A percentile compares a stretch with the other conserved stretches of the same genome.
phyloP scores from a whole-genome alignment of 2,329 filamentous ascomycete species.

The Monilinia fructigena region DNA sequence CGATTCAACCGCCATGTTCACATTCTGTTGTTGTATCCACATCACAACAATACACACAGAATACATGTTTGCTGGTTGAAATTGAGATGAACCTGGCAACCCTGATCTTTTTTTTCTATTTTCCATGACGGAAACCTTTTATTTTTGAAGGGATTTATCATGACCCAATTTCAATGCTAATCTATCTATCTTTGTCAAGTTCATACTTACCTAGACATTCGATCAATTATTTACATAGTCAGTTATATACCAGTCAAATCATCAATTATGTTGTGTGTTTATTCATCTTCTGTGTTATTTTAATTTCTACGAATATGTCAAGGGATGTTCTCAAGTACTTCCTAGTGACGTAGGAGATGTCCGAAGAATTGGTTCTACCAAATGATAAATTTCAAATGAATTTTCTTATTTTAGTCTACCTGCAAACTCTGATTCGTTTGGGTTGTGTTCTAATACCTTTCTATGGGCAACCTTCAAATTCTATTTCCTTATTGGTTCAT shows the following conservation, averaged over 20 bases:
- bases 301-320: neutral
- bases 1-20: slow-evolving; percentile 49
- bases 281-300: neutral
- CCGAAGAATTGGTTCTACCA: neutral
- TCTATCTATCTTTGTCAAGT: neutral
- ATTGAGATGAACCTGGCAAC: slow-evolving; percentile 48
- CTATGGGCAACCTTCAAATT: neutral
- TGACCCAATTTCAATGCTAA: slow-evolving; percentile 8
- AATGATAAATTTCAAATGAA: neutral
- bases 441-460: neutral
- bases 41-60: neutral
- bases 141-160: neutral
- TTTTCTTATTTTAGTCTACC: neutral
- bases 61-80: slow-evolving; percentile 47
- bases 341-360: neutral
- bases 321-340: neutral
- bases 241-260: neutral
- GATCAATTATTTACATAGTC: neutral
- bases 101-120: slow-evolving; percentile 13
- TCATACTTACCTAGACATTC: neutral
- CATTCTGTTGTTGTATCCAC: slow-evolving; percentile 7
- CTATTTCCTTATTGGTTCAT: neutral
- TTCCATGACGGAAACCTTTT: neutral
- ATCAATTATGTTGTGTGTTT: neutral
- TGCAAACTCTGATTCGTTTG: neutral